Percentiles rank a stretch among this genome's conserved stretches.
These are phyloP conservation scores for Candida smagusa DNA, from an alignment of 1,139 yeast genomes.

Conservation along the genomic window DNA sequence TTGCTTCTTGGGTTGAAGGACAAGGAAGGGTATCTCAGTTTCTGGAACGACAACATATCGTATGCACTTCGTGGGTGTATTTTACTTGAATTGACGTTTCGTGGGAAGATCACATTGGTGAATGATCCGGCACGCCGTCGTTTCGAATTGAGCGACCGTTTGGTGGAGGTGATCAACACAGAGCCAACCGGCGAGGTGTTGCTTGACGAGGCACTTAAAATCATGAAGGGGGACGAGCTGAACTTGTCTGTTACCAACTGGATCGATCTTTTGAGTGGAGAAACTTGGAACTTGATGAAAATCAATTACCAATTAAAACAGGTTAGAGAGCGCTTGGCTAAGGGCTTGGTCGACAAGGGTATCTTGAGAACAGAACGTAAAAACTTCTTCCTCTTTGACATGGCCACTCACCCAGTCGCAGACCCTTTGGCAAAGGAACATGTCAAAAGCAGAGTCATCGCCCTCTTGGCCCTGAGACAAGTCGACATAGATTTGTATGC, in stretches of 20 bases:
- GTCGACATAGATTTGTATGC: conserved; percentile 47
- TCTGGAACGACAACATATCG: conserved; percentile 97
- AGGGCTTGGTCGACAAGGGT: conserved; percentile 98
- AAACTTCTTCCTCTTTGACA: conserved; percentile 89
- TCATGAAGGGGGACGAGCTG: conserved; percentile 82
- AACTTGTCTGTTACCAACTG: conserved; percentile 82
- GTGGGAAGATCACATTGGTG: conserved; percentile 84
- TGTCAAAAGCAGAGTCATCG: conserved; percentile 69
- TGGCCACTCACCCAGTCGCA: conserved; percentile 98
- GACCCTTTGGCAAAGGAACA: conserved; percentile 81
- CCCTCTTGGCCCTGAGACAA: conserved; percentile 68
- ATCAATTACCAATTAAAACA: conserved; percentile 94
- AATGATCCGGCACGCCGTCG: conserved; percentile 93
- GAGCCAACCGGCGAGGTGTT: conserved; percentile 92
- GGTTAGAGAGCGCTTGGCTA: conserved; percentile 93
- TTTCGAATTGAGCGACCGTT: conserved; percentile 81
- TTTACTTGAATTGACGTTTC: conserved; percentile 82
- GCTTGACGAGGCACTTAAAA: conserved; percentile 85
- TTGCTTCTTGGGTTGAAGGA: conserved; percentile 89
- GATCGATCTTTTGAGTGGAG: conserved; percentile 93
- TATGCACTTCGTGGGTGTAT: conserved; percentile 96
- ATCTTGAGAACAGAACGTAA: conserved; percentile 92
- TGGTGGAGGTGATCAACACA: conserved; percentile 82
- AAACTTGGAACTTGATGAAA: conserved; percentile 95
- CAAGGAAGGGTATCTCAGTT: conserved; percentile 91